Base-by-base conservation (phyloP, 257 asterid species). In the Hygrophila difformis region DNA sequence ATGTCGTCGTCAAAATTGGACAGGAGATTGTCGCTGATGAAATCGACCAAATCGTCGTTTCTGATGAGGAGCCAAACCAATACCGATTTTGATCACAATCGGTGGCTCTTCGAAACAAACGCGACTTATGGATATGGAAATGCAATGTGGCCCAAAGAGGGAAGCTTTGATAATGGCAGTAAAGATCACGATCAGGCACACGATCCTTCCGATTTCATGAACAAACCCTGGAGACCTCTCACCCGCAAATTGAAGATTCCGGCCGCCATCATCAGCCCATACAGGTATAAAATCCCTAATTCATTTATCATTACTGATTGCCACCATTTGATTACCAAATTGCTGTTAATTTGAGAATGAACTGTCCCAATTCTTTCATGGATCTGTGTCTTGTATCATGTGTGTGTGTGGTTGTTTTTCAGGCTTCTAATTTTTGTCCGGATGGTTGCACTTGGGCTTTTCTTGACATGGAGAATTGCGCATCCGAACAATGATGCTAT, bases 71-170 rank as follows among this genome's bases (percentile, higher is more conserved):
- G 94, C 65, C 92, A 77, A 53, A 83, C 92, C n/a, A n/a, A n/a
- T 0, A 78, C 64, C 8, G 94, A 83, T 34, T 83, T 77, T 55
- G 94, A 83, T 67, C 94, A 83, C 31, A 74, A 79, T 34, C 50
- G 94, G 13, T 83, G 87, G 94, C 50, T 83, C 51, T 83, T 83
- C 55, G 94, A 83, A 47, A 83, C 91, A 0, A 76, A 69, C 57
- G 94, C 82, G 14, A 83, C 92, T 1, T 83, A 83, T 35, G 94
- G 94, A 8, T 83, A 83, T 49, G 94, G 94, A 12, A 83, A 83
- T 36, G 94, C 94, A 17, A 73, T 83, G 62, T 79, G 94, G 94
- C 94, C 94, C 1, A 79, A 79, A 68, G 87, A 79, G 58, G 76
- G 71, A 14, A 77, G 59, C 23, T 69, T 64, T 53, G 70, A 61